phyloP scores from a whole-genome alignment of 345 rosid genomes.

The Citrus mangshanensis region DNA sequence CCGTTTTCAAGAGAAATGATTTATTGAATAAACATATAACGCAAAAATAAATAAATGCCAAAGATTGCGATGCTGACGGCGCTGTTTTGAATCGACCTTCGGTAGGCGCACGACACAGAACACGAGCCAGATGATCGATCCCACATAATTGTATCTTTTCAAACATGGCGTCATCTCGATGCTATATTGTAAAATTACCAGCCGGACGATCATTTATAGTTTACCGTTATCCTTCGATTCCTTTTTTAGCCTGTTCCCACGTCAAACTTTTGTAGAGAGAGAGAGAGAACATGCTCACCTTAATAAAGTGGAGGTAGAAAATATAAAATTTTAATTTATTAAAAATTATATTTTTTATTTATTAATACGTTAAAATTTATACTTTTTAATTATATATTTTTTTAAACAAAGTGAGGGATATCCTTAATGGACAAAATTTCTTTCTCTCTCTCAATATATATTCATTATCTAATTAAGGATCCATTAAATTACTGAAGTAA shows the following conservation, averaged over 20 bases:
- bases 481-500: too few relatives aligned
- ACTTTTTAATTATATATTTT: too few relatives aligned
- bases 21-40: neutral
- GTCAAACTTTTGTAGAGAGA: neutral
- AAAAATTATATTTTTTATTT: too few relatives aligned
- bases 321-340: too few relatives aligned
- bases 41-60: neutral
- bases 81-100: slow-evolving; percentile 29
- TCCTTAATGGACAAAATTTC: too few relatives aligned
- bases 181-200: slow-evolving; percentile 11
- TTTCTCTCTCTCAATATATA: too few relatives aligned
- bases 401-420: too few relatives aligned
- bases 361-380: too few relatives aligned
- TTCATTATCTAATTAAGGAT: too few relatives aligned
- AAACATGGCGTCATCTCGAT: neutral
- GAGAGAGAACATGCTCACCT: too few relatives aligned
- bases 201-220: slow-evolving; percentile 9
- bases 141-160: neutral
- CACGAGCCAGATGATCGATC: neutral
- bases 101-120: neutral
- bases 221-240: neutral
- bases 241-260: neutral
- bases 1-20: slow-evolving; percentile 42
- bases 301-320: too few relatives aligned
- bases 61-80: slow-evolving; percentile 26